phyloP scores from a whole-genome alignment of 768 basidiomycete species.

The Rhizopogon vinicolor region DNA sequence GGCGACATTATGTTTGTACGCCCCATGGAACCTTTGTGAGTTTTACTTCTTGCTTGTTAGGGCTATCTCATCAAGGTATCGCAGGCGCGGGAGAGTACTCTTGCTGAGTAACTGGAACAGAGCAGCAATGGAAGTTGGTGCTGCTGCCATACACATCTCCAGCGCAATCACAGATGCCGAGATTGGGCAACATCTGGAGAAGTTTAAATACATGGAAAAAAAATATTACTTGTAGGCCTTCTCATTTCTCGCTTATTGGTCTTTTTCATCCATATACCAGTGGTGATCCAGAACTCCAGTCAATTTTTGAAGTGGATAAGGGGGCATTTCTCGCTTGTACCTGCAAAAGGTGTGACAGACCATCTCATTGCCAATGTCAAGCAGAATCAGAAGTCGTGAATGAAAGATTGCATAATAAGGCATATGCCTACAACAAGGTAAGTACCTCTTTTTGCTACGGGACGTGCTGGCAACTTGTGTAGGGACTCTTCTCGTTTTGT shows the following conservation, averaged over 20 bases:
- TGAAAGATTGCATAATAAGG: slow-evolving; percentile 17
- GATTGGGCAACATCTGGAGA: slow-evolving; percentile 35
- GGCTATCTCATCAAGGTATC: not conserved
- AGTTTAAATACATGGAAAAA: slow-evolving; percentile 51
- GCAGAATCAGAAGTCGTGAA: slow-evolving; percentile 35
- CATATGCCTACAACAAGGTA: slow-evolving; percentile 41
- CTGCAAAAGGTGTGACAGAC: slow-evolving; percentile 33
- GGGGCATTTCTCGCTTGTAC: slow-evolving; percentile 40
- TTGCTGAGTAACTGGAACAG: slow-evolving; percentile 27
- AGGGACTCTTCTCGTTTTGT: slow-evolving; percentile 50
- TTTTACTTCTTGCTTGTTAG: not conserved
- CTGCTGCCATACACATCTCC: slow-evolving; percentile 30
- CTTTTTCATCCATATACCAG: slow-evolving; percentile 2
- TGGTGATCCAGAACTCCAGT: slow-evolving; percentile 9
- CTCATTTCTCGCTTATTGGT: slow-evolving; percentile 3
- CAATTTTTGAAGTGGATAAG: slow-evolving; percentile 18
- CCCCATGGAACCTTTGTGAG: not conserved
- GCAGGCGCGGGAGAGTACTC: slow-evolving; percentile 16
- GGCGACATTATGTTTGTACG: not conserved
- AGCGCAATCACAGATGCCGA: slow-evolving; percentile 30
- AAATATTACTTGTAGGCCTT: slow-evolving; percentile 44
- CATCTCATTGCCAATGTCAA: slow-evolving; percentile 45
- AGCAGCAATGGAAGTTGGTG: slow-evolving; percentile 18
- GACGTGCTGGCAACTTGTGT: slow-evolving; percentile 1
- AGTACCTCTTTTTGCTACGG: slow-evolving; percentile 13